phyloP scores from a whole-genome alignment of 306 rosid species.

The Spatholobus suberectus region DNA sequence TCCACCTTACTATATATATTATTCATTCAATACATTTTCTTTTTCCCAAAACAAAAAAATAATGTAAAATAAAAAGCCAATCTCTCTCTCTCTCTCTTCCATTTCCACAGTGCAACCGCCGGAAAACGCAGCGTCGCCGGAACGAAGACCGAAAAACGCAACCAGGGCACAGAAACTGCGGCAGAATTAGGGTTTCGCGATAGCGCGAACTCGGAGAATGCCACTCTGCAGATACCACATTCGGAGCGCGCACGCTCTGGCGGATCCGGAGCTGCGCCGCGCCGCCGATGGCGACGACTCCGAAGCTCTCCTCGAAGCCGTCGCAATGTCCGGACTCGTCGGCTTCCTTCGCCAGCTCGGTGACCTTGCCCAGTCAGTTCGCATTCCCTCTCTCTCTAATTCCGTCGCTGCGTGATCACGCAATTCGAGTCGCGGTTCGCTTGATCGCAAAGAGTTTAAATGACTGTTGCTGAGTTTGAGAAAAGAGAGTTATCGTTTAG shows the following conservation, averaged over 20 bases:
- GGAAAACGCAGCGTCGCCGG: constrained; percentile 48
- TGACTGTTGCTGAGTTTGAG: not conserved
- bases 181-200: constrained; percentile 38
- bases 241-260: constrained; percentile 73
- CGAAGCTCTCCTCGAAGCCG: constrained; percentile 85
- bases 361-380: constrained; percentile 88
- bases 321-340: constrained; percentile 87
- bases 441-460: not conserved
- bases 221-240: constrained; percentile 82
- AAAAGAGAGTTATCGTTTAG: not conserved
- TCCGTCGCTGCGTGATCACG: not conserved
- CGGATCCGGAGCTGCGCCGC: constrained; percentile 84
- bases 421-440: not conserved
- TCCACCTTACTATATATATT: constrained; percentile 41
- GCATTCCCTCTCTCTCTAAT: constrained; percentile 9
- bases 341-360: constrained; percentile 98
- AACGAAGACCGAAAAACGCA: not conserved
- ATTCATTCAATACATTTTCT: constrained; percentile 46
- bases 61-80: not conserved
- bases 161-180: not conserved
- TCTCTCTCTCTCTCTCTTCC: constrained; percentile 33
- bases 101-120: constrained; percentile 50
- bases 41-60: not conserved
- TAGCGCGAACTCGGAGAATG: constrained; percentile 47
- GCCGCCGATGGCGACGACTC: constrained; percentile 91